Percentiles rank a stretch among this genome's conserved stretches.
Conservation (phyloP, 805 yeast genomes). For the Zygoascus biomembranicola region DNA sequence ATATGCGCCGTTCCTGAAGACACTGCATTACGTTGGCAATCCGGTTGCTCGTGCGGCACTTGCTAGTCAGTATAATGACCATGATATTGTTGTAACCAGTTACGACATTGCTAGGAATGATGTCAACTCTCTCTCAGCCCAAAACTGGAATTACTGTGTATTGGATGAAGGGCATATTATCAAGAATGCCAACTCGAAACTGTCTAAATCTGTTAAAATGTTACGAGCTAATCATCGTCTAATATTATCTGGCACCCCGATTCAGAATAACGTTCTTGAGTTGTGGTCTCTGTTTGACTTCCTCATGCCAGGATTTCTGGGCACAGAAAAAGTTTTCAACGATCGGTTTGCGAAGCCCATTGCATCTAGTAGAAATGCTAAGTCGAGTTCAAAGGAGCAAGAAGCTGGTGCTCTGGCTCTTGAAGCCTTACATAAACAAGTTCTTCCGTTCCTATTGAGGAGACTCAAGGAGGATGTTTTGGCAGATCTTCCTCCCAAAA, state of each 20-base stretch:
- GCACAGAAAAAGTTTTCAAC: slow-evolving; percentile 88
- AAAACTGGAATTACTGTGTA: slow-evolving; percentile 86
- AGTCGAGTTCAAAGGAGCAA: slow-evolving; percentile 86
- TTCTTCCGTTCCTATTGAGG: slow-evolving; percentile 90
- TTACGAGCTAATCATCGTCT: slow-evolving; percentile 82
- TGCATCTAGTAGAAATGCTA: slow-evolving; percentile 84
- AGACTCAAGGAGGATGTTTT: slow-evolving; percentile 93
- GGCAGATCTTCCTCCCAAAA: slow-evolving; percentile 94
- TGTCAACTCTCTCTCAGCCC: slow-evolving; percentile 47
- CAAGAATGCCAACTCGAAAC: slow-evolving; percentile 80
- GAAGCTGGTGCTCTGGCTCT: slow-evolving; percentile 95
- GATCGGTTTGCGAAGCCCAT: slow-evolving; percentile 97
- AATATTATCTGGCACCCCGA: slow-evolving; percentile 93
- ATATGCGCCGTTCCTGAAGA: slow-evolving; percentile 79
- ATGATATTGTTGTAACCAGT: slow-evolving; percentile 89
- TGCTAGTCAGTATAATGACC: slow-evolving; percentile 41
- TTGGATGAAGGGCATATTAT: slow-evolving; percentile 97
- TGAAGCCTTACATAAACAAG: slow-evolving; percentile 94
- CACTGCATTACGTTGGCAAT: slow-evolving; percentile 87
- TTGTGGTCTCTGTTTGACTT: slow-evolving; percentile 97
- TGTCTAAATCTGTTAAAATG: slow-evolving; percentile 79
- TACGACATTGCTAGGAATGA: slow-evolving; percentile 97
- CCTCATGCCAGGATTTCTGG: slow-evolving; percentile 97
- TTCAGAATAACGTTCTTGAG: slow-evolving; percentile 93
- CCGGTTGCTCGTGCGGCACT: slow-evolving; percentile 62